Evolutionary conservation across 495 filamentous ascomycete species (phyloP).

Genomic region (Cairneyella variabilis): DNA sequence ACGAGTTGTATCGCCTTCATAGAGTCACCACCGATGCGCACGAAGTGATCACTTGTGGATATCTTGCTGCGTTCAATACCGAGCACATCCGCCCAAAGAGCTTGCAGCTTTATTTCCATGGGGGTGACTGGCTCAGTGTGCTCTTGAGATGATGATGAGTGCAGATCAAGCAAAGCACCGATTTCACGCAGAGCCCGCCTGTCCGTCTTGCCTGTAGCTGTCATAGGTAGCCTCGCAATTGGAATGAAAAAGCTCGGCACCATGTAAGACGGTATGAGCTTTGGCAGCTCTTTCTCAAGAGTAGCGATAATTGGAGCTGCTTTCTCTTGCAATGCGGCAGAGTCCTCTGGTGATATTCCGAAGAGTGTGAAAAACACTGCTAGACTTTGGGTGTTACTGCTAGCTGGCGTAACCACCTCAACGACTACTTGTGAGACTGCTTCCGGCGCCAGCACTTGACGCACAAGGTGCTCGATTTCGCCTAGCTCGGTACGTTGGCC

Average conservation of each 20-base stretch:
- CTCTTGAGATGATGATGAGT: neutral
- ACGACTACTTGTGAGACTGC: too few species aligned
- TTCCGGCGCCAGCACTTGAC: neutral
- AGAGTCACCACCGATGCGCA: constrained; percentile 34
- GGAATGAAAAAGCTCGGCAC: constrained; percentile 19
- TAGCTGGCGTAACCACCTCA: neutral
- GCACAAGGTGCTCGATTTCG: neutral
- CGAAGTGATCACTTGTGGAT: constrained; percentile 22
- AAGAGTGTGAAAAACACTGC: neutral
- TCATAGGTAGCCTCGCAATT: neutral
- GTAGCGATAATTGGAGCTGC: neutral
- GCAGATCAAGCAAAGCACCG: neutral
- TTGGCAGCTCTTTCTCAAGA: neutral
- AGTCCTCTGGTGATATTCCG: constrained; percentile 27
- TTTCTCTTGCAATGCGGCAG: neutral
- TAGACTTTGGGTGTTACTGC: neutral
- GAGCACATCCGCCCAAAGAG: constrained; percentile 50
- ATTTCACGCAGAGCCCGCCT: neutral
- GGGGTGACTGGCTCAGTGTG: constrained; percentile 17
- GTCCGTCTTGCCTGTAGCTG: constrained; percentile 2
- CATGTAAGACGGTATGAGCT: constrained; percentile 22
- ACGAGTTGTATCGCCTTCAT: constrained; percentile 34
- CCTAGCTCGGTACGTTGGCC: neutral
- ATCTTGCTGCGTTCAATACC: constrained; percentile 35
- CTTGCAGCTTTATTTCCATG: constrained; percentile 33